Percentiles rank a stretch among this genome's conserved stretches.
phyloP scores from a whole-genome alignment of 352 stramenopile species.

The Globisporangium paddicum region DNA sequence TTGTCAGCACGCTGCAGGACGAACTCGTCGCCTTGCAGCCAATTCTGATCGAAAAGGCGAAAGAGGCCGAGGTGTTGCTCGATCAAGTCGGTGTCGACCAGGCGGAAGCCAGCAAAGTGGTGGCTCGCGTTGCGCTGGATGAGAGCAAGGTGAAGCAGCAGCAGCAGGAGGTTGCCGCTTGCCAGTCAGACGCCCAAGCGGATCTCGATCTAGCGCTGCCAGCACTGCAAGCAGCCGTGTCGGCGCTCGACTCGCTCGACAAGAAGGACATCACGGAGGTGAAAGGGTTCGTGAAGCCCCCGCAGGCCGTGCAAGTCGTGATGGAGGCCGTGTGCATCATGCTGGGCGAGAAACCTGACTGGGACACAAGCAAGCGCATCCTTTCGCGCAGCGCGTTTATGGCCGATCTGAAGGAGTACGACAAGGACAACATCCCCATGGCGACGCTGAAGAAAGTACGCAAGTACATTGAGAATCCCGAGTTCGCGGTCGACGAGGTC shows the following conservation, averaged over 20 bases:
- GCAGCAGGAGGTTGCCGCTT: slow-evolving; percentile 50
- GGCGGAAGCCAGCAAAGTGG: slow-evolving; percentile 38
- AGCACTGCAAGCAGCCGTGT: slow-evolving; percentile 66
- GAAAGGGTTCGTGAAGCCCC: slow-evolving; percentile 82
- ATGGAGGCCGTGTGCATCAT: slow-evolving; percentile 90
- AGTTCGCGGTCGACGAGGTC: slow-evolving; percentile 80
- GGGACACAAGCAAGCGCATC: slow-evolving; percentile 81
- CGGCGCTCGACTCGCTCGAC: slow-evolving; percentile 74
- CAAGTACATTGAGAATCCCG: slow-evolving; percentile 81
- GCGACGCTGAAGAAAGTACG: slow-evolving; percentile 66
- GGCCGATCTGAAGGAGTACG: slow-evolving; percentile 80
- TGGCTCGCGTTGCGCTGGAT: slow-evolving; percentile 46
- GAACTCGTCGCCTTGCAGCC: slow-evolving; percentile 87
- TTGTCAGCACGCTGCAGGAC: slow-evolving; percentile 56
- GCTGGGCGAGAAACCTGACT: slow-evolving; percentile 78
- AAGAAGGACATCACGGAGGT: slow-evolving; percentile 88
- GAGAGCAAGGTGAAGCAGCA: slow-evolving; percentile 63
- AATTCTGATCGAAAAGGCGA: slow-evolving; percentile 49
- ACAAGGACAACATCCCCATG: slow-evolving; percentile 72
- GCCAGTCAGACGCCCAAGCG: slow-evolving; percentile 66
- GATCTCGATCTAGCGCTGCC: slow-evolving; percentile 73
- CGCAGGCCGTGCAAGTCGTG: slow-evolving; percentile 75
- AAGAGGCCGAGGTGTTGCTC: slow-evolving; percentile 59
- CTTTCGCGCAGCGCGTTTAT: slow-evolving; percentile 73
- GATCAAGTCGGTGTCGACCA: slow-evolving; percentile 62